Percentiles rank a stretch among this genome's conserved stretches.
These are phyloP conservation scores for Cenchrus purpureus DNA, from an alignment of 176 grass and related monocot genomes.

Conservation along the genomic window DNA sequence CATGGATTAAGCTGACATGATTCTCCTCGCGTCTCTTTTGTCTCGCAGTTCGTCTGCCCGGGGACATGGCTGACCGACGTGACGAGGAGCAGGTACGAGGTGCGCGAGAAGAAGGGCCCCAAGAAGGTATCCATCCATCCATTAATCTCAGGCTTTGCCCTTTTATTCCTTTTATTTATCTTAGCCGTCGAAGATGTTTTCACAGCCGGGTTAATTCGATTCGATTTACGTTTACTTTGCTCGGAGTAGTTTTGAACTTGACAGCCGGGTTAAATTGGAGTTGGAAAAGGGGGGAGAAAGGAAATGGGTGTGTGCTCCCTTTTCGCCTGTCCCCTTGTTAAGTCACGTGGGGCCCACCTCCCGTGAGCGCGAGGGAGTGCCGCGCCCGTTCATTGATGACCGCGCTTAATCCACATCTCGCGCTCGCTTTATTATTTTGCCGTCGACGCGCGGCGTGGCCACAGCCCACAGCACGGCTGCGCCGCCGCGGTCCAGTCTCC, in stretches of 20 bases:
- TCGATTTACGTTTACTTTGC: not conserved
- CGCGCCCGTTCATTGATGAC: constrained; percentile 27
- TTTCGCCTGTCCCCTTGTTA: not conserved
- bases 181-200: not conserved
- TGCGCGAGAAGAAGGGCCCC: constrained; percentile 84
- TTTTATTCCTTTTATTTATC: not conserved
- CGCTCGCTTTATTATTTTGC: not conserved
- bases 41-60: constrained; percentile 58
- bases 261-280: too few relatives aligned
- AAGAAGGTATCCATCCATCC: constrained; percentile 59
- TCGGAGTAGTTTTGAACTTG: too few relatives aligned
- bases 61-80: constrained; percentile 83
- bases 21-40: not conserved
- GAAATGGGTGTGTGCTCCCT: not conserved
- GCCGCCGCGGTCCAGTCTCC: not conserved
- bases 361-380: constrained; percentile 9
- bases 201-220: not conserved
- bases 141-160: too few relatives aligned
- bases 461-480: too few relatives aligned
- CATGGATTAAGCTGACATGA: not conserved
- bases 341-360: constrained; percentile 35
- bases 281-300: not conserved
- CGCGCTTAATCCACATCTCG: constrained; percentile 20
- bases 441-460: not conserved
- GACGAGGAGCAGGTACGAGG: constrained; percentile 70